These are phyloP conservation scores for Monosporascus sp. DNA, from an alignment of 2,329 filamentous ascomycete species.

Conservation along the genomic window DNA sequence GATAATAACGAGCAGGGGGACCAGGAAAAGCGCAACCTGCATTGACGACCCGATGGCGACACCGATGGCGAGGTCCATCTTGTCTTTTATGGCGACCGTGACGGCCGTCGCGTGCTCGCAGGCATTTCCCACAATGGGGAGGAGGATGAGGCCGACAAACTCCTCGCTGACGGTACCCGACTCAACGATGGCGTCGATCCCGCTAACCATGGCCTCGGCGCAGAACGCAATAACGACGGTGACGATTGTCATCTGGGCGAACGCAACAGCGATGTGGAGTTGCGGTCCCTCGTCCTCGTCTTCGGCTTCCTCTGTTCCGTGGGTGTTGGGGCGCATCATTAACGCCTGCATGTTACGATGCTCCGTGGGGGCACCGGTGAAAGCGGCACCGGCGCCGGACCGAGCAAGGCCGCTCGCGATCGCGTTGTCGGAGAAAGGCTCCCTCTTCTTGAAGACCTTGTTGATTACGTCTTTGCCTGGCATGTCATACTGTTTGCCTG, in stretches of 20 bases:
- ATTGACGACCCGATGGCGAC: conserved; percentile 76
- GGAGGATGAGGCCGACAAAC: conserved; percentile 73
- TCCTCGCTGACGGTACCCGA: conserved; percentile 59
- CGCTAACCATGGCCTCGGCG: conserved; percentile 71
- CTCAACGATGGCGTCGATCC: conserved; percentile 63
- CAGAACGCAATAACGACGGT: conserved; percentile 79
- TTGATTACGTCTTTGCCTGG: background rate
- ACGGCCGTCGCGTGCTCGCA: conserved; percentile 79
- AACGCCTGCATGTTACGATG: conserved; percentile 40
- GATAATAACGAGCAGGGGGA: conserved; percentile 69
- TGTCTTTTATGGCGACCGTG: conserved; percentile 75
- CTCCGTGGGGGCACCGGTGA: conserved; percentile 16
- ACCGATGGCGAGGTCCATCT: conserved; percentile 78
- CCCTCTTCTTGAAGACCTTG: conserved; percentile 16
- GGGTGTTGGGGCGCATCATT: conserved; percentile 34
- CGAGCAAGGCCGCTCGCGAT: conserved; percentile 19
- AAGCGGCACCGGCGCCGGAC: conserved; percentile 9
- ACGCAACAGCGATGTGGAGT: conserved; percentile 65
- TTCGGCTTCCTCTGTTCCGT: conserved; percentile 46
- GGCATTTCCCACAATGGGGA: conserved; percentile 79
- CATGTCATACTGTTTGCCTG: conserved; percentile 9
- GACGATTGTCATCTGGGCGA: conserved; percentile 64
- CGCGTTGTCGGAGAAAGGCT: conserved; percentile 11
- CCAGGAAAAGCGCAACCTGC: conserved; percentile 74
- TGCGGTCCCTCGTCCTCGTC: conserved; percentile 72